Evolutionary conservation across 768 basidiomycete genomes (phyloP), one percentile per base, ranked within the genome.

Genomic region (Mycena vitilis): DNA sequence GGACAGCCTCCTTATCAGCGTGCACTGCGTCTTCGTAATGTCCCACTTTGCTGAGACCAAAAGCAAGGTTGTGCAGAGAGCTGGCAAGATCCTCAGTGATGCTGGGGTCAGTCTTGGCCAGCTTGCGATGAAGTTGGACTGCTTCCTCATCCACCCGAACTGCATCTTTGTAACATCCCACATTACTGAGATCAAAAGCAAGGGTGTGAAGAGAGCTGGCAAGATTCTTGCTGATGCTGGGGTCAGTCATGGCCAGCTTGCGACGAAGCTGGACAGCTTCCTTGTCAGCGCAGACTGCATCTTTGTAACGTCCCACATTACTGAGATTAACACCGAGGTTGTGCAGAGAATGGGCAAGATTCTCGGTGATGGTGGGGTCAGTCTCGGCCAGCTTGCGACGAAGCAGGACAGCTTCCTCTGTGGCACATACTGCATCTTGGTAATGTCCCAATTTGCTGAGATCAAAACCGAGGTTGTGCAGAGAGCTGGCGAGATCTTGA

Each of bases 371-470:
- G 3, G 53, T 37, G 4, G 53, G 36, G 15, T 54, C 53, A 20
- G 53, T 54, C 53, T 54, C 53, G 4, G 36, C 36, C n/a, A 54
- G 36, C 4, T n/a, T 15, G 53, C 53, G 53, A n/a, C n/a, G n/a
- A n/a, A n/a, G n/a, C n/a, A n/a, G n/a, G n/a, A n/a, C n/a, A n/a
- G n/a, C n/a, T n/a, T n/a, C n/a, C n/a, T n/a, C n/a, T n/a, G n/a
- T n/a, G n/a, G n/a, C n/a, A n/a, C n/a, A n/a, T n/a, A n/a, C n/a
- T n/a, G n/a, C n/a, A n/a, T n/a, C n/a, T n/a, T n/a, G n/a, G n/a
- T n/a, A n/a, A n/a, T n/a, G 45, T 8, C 15, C 45, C 2, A 18
- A 4, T 15, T 8, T 18, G 15, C 15, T 20, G 20, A 47, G 45
- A 8, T 47, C 2, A 18, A 2, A 1, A 3, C 45, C 45, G 45